Conservation (phyloP, 129 eudicot species). For the Arctium minus region DNA sequence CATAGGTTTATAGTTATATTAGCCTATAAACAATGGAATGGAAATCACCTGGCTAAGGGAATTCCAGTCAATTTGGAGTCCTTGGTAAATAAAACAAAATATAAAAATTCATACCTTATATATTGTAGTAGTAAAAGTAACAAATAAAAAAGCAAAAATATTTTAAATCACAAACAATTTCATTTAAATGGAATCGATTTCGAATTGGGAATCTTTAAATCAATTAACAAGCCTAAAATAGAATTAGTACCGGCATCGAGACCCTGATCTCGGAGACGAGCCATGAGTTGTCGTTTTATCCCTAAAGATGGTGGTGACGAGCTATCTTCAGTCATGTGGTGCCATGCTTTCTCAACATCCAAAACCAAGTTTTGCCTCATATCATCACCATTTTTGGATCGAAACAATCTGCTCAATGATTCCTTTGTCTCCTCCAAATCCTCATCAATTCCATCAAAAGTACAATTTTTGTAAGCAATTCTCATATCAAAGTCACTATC, state of each 20-base stretch:
- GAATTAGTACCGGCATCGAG: conserved; percentile 55
- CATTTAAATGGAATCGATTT: too few relatives aligned
- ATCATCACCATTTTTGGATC: conserved; percentile 7
- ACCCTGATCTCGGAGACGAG: conserved; percentile 49
- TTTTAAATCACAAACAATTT: too few relatives aligned
- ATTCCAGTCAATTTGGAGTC: too few relatives aligned
- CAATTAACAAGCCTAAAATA: neutral
- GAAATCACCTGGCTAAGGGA: too few relatives aligned
- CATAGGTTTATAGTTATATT: neutral
- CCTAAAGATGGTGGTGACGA: conserved; percentile 31
- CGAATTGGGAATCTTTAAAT: too few relatives aligned
- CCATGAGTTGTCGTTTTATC: conserved; percentile 51
- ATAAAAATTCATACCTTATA: too few relatives aligned
- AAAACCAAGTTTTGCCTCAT: conserved; percentile 29
- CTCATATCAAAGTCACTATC: conserved; percentile 1
- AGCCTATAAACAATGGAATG: neutral
- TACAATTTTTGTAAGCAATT: neutral
- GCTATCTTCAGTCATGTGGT: conserved; percentile 10
- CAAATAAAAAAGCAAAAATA: too few relatives aligned
- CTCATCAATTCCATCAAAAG: conserved; percentile 20
- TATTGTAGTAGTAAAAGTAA: too few relatives aligned
- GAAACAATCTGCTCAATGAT: conserved; percentile 32
- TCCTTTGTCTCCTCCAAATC: conserved; percentile 29
- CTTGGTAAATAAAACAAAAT: too few relatives aligned
- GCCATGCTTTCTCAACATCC: conserved; percentile 39